Evolutionary conservation across 257 asterid genomes (phyloP).

Genomic region (Primulina tabacum): DNA sequence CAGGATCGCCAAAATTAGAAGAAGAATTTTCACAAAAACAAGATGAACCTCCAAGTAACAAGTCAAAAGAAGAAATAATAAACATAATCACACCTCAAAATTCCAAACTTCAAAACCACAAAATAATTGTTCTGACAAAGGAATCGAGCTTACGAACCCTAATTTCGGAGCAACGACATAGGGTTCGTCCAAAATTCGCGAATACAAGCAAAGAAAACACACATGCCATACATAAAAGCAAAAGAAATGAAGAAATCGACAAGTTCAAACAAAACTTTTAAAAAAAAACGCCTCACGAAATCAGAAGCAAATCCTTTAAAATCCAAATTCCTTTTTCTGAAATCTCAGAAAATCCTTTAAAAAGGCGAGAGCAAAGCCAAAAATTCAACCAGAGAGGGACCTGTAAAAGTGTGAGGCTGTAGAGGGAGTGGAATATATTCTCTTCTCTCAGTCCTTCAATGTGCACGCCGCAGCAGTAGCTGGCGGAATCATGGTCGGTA

Average conservation of each 20-base stretch:
- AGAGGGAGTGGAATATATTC: not conserved
- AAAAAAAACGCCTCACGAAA: not conserved
- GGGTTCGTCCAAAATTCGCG: constrained; percentile 15
- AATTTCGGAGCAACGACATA: constrained; percentile 24
- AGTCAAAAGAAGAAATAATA: not conserved
- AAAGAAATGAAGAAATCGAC: not conserved
- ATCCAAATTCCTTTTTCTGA: not conserved
- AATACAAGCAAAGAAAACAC: constrained; percentile 14
- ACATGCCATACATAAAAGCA: not conserved
- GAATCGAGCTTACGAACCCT: constrained; percentile 24
- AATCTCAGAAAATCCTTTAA: not conserved
- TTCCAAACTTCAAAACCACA: constrained; percentile 16
- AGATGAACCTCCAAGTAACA: not conserved
- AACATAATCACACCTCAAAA: not conserved
- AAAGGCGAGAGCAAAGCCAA: constrained; percentile 9
- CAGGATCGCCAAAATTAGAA: constrained; percentile 20
- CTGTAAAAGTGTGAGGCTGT: not conserved
- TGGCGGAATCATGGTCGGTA: not conserved
- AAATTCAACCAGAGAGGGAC: not conserved
- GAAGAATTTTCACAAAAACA: not conserved
- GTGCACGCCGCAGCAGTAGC: not conserved
- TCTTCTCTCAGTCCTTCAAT: not conserved
- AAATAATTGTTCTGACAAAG: not conserved
- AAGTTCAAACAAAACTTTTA: not conserved
- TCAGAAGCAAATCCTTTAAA: not conserved